phyloP scores from a whole-genome alignment of 1,284 basidiomycete species.

The Trichosporon asahii region DNA sequence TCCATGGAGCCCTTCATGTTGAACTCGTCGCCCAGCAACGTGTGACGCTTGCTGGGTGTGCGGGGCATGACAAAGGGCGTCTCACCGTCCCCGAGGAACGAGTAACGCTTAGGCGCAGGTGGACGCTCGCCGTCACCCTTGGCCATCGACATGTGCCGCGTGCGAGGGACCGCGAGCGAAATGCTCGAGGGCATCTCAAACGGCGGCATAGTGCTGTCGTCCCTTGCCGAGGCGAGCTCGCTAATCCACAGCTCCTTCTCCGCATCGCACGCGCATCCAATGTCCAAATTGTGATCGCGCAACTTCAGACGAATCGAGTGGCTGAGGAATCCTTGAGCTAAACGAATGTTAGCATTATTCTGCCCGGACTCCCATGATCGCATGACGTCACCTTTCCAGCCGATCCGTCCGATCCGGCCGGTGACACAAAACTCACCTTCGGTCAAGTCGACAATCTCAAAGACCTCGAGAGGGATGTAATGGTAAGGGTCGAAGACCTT shows the following conservation, averaged over 20 bases:
- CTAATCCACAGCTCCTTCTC: slow-evolving; percentile 82
- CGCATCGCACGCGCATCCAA: slow-evolving; percentile 69
- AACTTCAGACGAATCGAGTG: slow-evolving; percentile 72
- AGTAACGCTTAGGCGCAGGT: slow-evolving; percentile 13
- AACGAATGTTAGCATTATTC: not conserved
- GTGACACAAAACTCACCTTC: slow-evolving; percentile 57
- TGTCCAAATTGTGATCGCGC: slow-evolving; percentile 68
- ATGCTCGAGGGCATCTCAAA: slow-evolving; percentile 50
- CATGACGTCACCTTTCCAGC: slow-evolving; percentile 13
- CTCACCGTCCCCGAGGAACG: slow-evolving; percentile 4
- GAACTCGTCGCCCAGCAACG: slow-evolving; percentile 7
- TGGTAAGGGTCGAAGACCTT: slow-evolving; percentile 78
- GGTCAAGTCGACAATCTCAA: slow-evolving; percentile 66
- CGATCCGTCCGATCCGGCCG: not conserved
- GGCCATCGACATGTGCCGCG: slow-evolving; percentile 14
- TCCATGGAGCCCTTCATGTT: not conserved
- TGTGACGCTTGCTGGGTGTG: slow-evolving; percentile 16
- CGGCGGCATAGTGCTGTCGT: slow-evolving; percentile 43
- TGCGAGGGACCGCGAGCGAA: slow-evolving; percentile 16
- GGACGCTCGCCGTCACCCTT: not conserved
- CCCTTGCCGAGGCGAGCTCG: slow-evolving; percentile 56
- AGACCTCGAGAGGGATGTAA: slow-evolving; percentile 74
- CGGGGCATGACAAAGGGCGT: not conserved
- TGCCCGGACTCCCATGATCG: not conserved
- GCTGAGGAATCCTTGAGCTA: slow-evolving; percentile 65